Evolutionary conservation across 768 basidiomycete species (phyloP).

Genomic region (Macrolepiota fuliginosa): DNA sequence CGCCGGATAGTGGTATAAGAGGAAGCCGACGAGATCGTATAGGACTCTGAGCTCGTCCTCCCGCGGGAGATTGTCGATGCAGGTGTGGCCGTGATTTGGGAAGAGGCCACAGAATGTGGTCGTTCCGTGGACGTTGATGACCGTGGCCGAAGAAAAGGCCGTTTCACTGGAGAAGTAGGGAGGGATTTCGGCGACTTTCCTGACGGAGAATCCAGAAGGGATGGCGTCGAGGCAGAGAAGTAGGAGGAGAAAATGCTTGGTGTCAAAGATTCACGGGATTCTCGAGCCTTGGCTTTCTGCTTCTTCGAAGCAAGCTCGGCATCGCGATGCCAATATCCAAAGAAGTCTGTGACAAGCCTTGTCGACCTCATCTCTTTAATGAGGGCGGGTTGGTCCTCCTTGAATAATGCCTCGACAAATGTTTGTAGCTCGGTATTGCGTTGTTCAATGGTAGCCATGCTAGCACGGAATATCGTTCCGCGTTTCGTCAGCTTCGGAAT

Average conservation of each 20-base stretch:
- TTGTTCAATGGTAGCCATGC: constrained; percentile 61
- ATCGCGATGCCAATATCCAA: constrained; percentile 76
- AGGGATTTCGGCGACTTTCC: constrained; percentile 19
- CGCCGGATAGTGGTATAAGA: constrained; percentile 22
- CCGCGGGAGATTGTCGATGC: not conserved
- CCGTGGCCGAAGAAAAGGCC: constrained; percentile 8
- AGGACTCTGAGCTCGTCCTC: not conserved
- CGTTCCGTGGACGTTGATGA: constrained; percentile 4
- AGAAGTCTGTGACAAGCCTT: constrained; percentile 67
- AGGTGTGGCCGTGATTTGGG: constrained; percentile 17
- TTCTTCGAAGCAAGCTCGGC: constrained; percentile 53
- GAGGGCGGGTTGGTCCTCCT: constrained; percentile 60
- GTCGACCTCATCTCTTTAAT: constrained; percentile 62
- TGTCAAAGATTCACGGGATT: constrained; percentile 42
- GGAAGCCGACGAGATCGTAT: constrained; percentile 1
- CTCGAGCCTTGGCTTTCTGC: constrained; percentile 20
- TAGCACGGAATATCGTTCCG: constrained; percentile 69
- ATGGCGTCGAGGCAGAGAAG: constrained; percentile 45
- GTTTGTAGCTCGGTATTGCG: constrained; percentile 58
- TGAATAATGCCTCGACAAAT: constrained; percentile 58
- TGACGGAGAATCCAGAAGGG: constrained; percentile 10
- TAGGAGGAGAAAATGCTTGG: constrained; percentile 58
- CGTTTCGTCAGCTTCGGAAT: constrained; percentile 71
- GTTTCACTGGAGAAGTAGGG: constrained; percentile 16
- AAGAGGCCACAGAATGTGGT: constrained; percentile 15